A percentile compares a stretch with the other conserved stretches of the same genome.
Conservation (phyloP, 495 filamentous ascomycete genomes). For the Penicillium cinerascens region DNA sequence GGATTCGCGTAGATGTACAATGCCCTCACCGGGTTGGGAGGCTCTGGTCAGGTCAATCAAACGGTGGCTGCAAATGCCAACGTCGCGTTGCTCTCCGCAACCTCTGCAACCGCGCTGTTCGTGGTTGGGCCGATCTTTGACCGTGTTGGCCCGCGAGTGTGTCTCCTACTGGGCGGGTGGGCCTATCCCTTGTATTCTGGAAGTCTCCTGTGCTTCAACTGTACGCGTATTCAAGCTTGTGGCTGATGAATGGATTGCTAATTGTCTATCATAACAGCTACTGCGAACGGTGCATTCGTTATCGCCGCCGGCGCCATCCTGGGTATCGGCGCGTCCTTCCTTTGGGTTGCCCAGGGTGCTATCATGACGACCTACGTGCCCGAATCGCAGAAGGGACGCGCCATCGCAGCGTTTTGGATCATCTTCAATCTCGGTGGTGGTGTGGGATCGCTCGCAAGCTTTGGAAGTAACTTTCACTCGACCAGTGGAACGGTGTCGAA, state of each 20-base stretch:
- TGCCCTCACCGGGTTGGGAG: slow-evolving; percentile 56
- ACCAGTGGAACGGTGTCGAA: slow-evolving; percentile 43
- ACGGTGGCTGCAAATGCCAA: slow-evolving; percentile 42
- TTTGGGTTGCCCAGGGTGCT: slow-evolving; percentile 54
- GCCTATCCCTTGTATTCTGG: slow-evolving; percentile 43
- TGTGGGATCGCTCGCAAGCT: slow-evolving; percentile 47
- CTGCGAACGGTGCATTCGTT: slow-evolving; percentile 69
- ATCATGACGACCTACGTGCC: slow-evolving; percentile 54
- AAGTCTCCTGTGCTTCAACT: slow-evolving; percentile 38
- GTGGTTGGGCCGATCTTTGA: slow-evolving; percentile 43
- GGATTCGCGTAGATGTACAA: slow-evolving; percentile 59
- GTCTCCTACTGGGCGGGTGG: slow-evolving; percentile 42
- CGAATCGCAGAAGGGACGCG: slow-evolving; percentile 48
- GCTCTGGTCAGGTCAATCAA: slow-evolving; percentile 47
- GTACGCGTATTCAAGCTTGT: slow-evolving; percentile 6
- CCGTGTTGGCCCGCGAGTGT: slow-evolving; percentile 37
- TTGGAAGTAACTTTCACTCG: slow-evolving; percentile 46
- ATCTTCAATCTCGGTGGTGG: slow-evolving; percentile 54
- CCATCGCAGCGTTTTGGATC: slow-evolving; percentile 52
- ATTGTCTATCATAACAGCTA: slow-evolving; percentile 44
- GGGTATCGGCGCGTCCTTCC: slow-evolving; percentile 47
- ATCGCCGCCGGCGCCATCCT: slow-evolving; percentile 58
- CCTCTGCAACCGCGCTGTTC: slow-evolving; percentile 40
- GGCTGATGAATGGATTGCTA: background rate
- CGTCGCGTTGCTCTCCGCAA: slow-evolving; percentile 38